Evolutionary conservation across 2,329 filamentous ascomycete species (phyloP).

Genomic region (Aspergillus spinulosporus): DNA sequence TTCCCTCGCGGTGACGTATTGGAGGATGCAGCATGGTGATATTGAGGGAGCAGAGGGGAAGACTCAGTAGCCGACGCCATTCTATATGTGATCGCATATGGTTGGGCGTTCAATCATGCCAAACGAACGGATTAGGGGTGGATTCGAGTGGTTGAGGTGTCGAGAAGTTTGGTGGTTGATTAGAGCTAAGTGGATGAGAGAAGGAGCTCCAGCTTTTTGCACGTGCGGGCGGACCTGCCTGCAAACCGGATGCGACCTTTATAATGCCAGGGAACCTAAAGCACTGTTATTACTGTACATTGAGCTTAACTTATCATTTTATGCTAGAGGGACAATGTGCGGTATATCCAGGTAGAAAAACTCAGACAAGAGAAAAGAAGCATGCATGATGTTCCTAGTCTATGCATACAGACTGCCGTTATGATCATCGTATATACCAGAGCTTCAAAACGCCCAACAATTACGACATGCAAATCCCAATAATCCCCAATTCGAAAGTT

Average conservation of each 20-base stretch:
- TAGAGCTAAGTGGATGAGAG: conserved; percentile 10
- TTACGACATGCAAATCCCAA: not conserved
- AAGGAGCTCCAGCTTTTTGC: conserved; percentile 22
- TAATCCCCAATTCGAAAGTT: not conserved
- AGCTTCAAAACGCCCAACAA: conserved; percentile 7
- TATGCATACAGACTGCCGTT: conserved; percentile 5
- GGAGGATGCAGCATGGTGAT: conserved; percentile 28
- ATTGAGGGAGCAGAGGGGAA: conserved; percentile 44
- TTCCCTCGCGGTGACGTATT: conserved; percentile 42
- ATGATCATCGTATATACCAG: conserved; percentile 9
- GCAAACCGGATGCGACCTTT: not conserved
- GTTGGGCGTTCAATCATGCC: conserved; percentile 19
- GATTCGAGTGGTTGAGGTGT: conserved; percentile 1
- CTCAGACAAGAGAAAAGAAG: conserved; percentile 7
- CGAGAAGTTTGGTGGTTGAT: conserved; percentile 8
- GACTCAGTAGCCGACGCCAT: conserved; percentile 45
- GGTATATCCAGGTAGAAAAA: not conserved
- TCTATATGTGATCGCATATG: conserved; percentile 12
- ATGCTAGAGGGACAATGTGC: not conserved
- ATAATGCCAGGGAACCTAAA: not conserved
- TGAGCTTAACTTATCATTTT: not conserved
- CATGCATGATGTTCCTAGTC: conserved; percentile 6
- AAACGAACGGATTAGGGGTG: conserved; percentile 16
- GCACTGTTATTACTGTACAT: not conserved
- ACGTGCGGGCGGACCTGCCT: conserved; percentile 20